Conservation (phyloP, 192 early-diverging fungal species). For the Backusella morwellensis region DNA sequence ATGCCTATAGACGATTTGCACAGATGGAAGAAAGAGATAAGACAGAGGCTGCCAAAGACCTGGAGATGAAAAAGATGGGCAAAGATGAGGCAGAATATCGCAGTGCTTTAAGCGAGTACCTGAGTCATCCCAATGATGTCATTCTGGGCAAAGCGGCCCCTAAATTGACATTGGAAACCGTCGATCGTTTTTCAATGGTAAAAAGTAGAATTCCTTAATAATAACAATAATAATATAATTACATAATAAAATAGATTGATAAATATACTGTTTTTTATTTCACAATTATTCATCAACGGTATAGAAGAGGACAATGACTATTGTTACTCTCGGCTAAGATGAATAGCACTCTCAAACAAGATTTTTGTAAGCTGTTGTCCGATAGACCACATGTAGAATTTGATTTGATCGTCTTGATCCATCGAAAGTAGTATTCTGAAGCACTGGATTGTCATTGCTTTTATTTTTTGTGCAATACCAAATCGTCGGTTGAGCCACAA, state of each 20-base stretch:
- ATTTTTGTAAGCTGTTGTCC: not conserved
- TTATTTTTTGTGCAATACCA: not conserved
- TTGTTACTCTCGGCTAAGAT: not conserved
- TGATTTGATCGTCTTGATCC: not conserved
- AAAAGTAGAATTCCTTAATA: conserved; percentile 85
- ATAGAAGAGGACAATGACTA: not conserved
- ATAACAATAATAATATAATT: not conserved
- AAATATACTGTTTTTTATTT: not conserved
- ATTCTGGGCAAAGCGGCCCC: conserved; percentile 44
- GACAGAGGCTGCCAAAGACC: conserved; percentile 41
- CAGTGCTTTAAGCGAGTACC: conserved; percentile 16
- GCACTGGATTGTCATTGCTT: not conserved
- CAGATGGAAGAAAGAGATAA: conserved; percentile 55
- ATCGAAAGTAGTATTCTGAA: not conserved
- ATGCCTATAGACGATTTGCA: conserved; percentile 64
- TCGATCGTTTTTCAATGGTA: conserved; percentile 89
- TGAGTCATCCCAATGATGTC: conserved; percentile 39
- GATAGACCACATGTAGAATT: not conserved
- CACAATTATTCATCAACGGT: not conserved
- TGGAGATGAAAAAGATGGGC: conserved; percentile 34
- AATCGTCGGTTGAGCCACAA: not conserved
- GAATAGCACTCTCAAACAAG: not conserved
- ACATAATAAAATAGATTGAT: not conserved
- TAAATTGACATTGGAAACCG: conserved; percentile 73
- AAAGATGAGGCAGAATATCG: conserved; percentile 43